These are phyloP conservation scores for Ophiostoma sp. DNA, from an alignment of 2,329 filamentous ascomycete species.

Conservation along the genomic window DNA sequence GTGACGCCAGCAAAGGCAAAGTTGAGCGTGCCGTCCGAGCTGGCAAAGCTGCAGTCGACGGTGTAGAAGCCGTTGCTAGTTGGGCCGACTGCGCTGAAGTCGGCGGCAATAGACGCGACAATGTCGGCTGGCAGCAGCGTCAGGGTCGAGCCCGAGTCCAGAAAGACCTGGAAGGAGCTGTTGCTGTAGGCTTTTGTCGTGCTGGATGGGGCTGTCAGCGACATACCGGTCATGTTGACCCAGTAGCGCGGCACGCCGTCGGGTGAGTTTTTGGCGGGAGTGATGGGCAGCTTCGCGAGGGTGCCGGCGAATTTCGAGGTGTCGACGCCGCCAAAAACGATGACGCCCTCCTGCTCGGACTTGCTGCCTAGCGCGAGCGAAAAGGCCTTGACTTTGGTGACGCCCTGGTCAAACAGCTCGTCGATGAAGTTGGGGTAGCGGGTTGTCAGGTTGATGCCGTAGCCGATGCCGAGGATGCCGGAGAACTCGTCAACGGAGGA, in stretches of 20 bases:
- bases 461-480: constrained; percentile 71
- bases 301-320: constrained; percentile 57
- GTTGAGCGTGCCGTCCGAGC: constrained; percentile 36
- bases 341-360: constrained; percentile 54
- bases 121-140: constrained; percentile 59
- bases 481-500: constrained; percentile 44
- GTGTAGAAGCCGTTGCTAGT: constrained; percentile 43
- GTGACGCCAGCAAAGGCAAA: constrained; percentile 47
- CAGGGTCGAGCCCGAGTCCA: constrained; percentile 66
- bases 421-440: constrained; percentile 50
- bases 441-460: constrained; percentile 47
- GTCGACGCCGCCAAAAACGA: constrained; percentile 65
- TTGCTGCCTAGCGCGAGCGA: constrained; percentile 61
- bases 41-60: constrained; percentile 43
- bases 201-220: constrained; percentile 35
- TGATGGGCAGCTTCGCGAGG: constrained; percentile 57
- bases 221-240: constrained; percentile 45
- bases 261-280: constrained; percentile 49
- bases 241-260: constrained; percentile 51
- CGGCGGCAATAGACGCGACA: constrained; percentile 44
- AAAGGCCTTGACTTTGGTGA: constrained; percentile 58
- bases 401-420: constrained; percentile 44
- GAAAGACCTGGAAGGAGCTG: constrained; percentile 51
- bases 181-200: constrained; percentile 35
- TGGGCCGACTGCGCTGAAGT: constrained; percentile 42